Conservation (phyloP, 2,329 filamentous ascomycete genomes). For the Pseudofabraea citricarpa region DNA sequence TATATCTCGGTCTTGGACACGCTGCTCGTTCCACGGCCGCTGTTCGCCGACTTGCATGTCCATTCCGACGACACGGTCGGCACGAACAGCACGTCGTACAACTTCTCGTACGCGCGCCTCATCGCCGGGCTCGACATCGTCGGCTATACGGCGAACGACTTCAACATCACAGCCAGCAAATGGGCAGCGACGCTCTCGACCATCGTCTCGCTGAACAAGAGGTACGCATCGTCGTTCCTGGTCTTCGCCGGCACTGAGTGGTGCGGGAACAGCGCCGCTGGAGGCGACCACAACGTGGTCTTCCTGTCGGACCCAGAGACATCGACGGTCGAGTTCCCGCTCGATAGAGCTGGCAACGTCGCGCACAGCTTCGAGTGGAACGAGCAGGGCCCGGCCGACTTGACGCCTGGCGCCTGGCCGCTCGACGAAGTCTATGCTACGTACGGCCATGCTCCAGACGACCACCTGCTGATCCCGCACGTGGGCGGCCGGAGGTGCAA, state of each 20-base stretch:
- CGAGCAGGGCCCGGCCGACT: slow-evolving; percentile 27
- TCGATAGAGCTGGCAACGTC: slow-evolving; percentile 28
- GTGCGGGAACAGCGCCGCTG: slow-evolving; percentile 31
- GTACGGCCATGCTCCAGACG: slow-evolving; percentile 27
- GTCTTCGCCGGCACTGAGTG: slow-evolving; percentile 31
- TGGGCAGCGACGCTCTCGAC: slow-evolving; percentile 24
- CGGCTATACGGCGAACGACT: slow-evolving; percentile 35
- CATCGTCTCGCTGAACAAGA: slow-evolving; percentile 20
- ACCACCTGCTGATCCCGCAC: slow-evolving; percentile 31
- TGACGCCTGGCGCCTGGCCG: slow-evolving; percentile 30
- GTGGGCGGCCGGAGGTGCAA: slow-evolving; percentile 31
- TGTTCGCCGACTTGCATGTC: slow-evolving; percentile 32
- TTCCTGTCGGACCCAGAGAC: slow-evolving; percentile 27
- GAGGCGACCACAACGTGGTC: slow-evolving; percentile 31
- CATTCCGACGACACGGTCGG: slow-evolving; percentile 34
- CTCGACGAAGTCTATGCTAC: slow-evolving; percentile 33
- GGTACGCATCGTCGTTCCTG: slow-evolving; percentile 22
- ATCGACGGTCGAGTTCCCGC: slow-evolving; percentile 24
- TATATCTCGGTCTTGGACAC: slow-evolving; percentile 13
- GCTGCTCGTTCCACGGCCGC: slow-evolving; percentile 18
- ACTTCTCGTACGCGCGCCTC: slow-evolving; percentile 31
- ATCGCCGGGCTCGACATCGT: slow-evolving; percentile 32
- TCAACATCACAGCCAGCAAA: slow-evolving; percentile 30
- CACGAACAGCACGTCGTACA: slow-evolving; percentile 30
- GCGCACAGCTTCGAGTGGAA: slow-evolving; percentile 33